Evolutionary conservation across 2,329 filamentous ascomycete genomes (phyloP), one percentile per base, ranked within the genome.

Genomic region (Lachnellula arida): DNA sequence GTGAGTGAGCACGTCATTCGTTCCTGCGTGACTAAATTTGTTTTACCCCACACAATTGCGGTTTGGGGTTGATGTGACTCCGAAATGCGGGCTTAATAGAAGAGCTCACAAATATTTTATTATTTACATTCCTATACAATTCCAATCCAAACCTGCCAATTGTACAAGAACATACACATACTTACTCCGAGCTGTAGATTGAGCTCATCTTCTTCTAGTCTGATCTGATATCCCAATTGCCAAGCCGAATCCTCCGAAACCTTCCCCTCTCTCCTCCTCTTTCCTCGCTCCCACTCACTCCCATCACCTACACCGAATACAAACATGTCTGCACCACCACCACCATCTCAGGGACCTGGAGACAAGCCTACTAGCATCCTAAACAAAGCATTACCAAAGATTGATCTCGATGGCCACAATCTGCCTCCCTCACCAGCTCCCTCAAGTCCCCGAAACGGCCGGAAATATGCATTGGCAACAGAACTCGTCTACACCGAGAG

Each of bases 401-500:
- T 92, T 61, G 91, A 96, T 71, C 78, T 91, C 57, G 88, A 93
- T 67, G 91, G 91, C 43, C 88, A 95, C 74, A 79, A 92, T 67
- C 78, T 96, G 51, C 92, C 92, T 51, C 92, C 92, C 1, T 97
- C 94, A 7, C 94, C 94, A 2, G 91, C 94, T 23, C 91, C 93
- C 2, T 97, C 93, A 15, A 96, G 88, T 69, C 94, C 94, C 23
- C 83, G 87, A 70, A 88, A 86, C 70, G 91, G 91, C 61, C 85
- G 88, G 63, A 89, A 91, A 65, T 99, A 97, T 75, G 91, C 92
- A 46, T 83, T 99, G 59, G 93, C 93, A 56, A 99, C 94, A 4
- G 94, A 99, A 75, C 79, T 99, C 60, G 94, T 99, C 58, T 97
- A 93, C 73, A 97, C 93, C 51, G 94, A 99, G 67, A 86, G 88